These are phyloP conservation scores for Chrysosporium keratinophilum DNA, from an alignment of 2,329 filamentous ascomycete species.

Conservation along the genomic window DNA sequence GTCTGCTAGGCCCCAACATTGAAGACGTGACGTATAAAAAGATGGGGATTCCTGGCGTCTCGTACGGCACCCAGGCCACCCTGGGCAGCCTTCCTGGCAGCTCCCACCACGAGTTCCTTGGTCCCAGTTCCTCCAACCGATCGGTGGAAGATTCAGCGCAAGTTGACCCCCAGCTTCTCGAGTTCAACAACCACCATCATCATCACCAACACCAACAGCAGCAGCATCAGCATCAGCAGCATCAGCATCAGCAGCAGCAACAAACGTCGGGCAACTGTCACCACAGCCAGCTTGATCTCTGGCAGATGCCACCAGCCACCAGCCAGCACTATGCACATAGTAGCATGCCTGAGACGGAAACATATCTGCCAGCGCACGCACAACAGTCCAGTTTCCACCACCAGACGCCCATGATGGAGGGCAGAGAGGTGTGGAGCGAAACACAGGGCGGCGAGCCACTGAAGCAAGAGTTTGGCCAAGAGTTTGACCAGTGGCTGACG, in stretches of 20 bases:
- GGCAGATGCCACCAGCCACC: slow-evolving; percentile 18
- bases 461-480: slow-evolving; percentile 28
- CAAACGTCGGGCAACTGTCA: slow-evolving; percentile 14
- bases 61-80: slow-evolving; percentile 23
- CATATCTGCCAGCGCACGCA: slow-evolving; percentile 14
- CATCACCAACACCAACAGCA: slow-evolving; percentile 8
- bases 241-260: not conserved
- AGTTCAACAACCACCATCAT: slow-evolving; percentile 21
- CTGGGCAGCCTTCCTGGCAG: slow-evolving; percentile 37
- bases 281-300: slow-evolving; percentile 19
- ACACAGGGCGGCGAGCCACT: slow-evolving; percentile 19
- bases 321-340: slow-evolving; percentile 18
- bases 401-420: slow-evolving; percentile 21
- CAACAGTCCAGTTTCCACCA: slow-evolving; percentile 13
- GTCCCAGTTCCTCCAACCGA: slow-evolving; percentile 21
- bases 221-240: slow-evolving; percentile 7
- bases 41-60: slow-evolving; percentile 24
- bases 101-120: slow-evolving; percentile 36
- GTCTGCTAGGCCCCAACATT: slow-evolving; percentile 27
- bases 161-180: slow-evolving; percentile 36
- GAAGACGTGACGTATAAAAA: slow-evolving; percentile 39
- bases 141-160: slow-evolving; percentile 24
- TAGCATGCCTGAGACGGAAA: slow-evolving; percentile 15
- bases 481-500: slow-evolving; percentile 41
- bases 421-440: slow-evolving; percentile 29